Conservation (phyloP, 208 protist genomes). For the Leishmania mexicana region DNA sequence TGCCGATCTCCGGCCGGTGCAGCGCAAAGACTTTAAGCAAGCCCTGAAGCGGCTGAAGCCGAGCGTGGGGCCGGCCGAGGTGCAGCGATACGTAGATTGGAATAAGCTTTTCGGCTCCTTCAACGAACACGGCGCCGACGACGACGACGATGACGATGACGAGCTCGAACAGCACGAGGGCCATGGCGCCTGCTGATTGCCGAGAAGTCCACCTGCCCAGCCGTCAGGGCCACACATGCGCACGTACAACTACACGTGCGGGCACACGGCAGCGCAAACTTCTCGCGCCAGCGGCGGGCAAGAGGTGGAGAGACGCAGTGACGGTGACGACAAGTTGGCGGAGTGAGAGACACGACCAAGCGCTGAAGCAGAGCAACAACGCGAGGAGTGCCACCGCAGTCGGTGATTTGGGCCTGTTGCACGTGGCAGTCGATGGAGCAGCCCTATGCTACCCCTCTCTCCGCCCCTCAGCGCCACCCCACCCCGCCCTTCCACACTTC, state of each 20-base stretch:
- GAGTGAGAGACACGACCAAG: neutral
- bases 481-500: neutral
- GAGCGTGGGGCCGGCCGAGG: conserved; percentile 73
- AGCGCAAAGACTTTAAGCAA: conserved; percentile 69
- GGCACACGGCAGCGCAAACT: neutral
- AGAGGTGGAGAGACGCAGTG: neutral
- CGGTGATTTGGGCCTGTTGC: neutral
- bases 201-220: neutral
- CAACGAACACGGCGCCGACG: conserved; percentile 32
- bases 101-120: conserved; percentile 87
- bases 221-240: neutral
- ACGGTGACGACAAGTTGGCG: neutral
- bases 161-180: neutral
- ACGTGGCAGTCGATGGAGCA: neutral
- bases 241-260: neutral
- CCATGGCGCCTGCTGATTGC: neutral
- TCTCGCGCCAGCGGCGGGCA: neutral
- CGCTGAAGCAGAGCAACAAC: neutral
- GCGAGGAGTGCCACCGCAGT: neutral
- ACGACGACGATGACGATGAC: conserved; percentile 29
- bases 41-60: conserved; percentile 80
- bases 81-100: conserved; percentile 81
- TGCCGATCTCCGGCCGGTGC: conserved; percentile 63
- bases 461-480: neutral
- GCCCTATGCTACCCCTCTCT: neutral